Evolutionary conservation across 2,329 filamentous ascomycete species (phyloP), one percentile per base, ranked within the genome.

Genomic region (Xylaria arbuscula): DNA sequence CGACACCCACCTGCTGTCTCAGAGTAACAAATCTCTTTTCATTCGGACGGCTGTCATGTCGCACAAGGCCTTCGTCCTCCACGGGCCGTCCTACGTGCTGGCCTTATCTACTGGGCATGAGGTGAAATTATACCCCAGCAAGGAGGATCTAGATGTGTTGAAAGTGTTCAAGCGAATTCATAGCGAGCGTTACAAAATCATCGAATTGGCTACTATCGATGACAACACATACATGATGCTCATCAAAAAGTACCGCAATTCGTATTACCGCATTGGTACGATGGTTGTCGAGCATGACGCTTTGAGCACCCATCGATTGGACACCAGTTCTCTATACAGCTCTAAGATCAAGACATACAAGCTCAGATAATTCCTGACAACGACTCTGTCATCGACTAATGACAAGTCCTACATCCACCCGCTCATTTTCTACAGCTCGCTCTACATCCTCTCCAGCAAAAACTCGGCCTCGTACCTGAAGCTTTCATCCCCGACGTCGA

Each of bases 151-250:
- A 3, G 63, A 69, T n/a, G 60, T 56, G n/a, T 36, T 38, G 19
- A 69, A 69, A 28, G 67, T 62, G 3, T 62, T 62, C 67, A 62
- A 65, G 40, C 51, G 67, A 19, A 58, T 71, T 6, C 67, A 70
- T 24, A 67, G 58, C n/a, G 54, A 9, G 36, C 64, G 64, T 2
- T 71, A 70, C 22, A 64, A 67, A 36, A 64, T 61, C 22, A 67
- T 71, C 3, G 36, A 17, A 19, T 40, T 71, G 1, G 69, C 62
- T 38, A 61, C 55, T 17, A 50, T 71, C 4, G 64, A 62, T 19
- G 56, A 60, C 19, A 28, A 62, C 17, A 55, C 62, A 4, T 71
- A 65, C 24, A 55, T 71, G 59, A 71, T 71, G 69, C 61, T 71
- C 13, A 55, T 68, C 34, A 67, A 71, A 58, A 48, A 57, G 36